Percentiles rank a stretch among this genome's conserved stretches.
Evolutionary conservation across 2,329 filamentous ascomycete species (phyloP).

Genomic region (Pyrenochaeta sp.): DNA sequence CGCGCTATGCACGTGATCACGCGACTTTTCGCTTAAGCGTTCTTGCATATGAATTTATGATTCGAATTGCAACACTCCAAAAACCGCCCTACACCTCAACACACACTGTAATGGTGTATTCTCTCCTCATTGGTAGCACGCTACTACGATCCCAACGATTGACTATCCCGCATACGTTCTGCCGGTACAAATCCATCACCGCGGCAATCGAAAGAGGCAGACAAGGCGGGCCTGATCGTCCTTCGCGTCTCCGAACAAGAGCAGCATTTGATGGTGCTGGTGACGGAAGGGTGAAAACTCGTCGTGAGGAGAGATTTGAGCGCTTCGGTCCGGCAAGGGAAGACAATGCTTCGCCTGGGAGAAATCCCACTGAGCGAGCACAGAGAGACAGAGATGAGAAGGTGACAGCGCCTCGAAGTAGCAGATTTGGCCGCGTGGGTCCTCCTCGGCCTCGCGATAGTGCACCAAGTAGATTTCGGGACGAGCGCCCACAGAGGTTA

Average conservation of each 20-base stretch:
- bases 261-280: neutral
- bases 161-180: constrained; percentile 23
- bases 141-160: constrained; percentile 24
- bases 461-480: constrained; percentile 5
- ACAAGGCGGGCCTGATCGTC: constrained; percentile 18
- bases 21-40: neutral
- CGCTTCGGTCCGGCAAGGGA: constrained; percentile 14
- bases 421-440: constrained; percentile 13
- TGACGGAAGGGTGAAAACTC: constrained; percentile 4
- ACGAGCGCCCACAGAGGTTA: neutral
- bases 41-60: neutral
- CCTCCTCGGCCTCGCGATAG: constrained; percentile 8
- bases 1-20: constrained; percentile 17
- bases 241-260: constrained; percentile 18
- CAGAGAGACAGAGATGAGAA: neutral
- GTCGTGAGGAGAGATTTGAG: constrained; percentile 11
- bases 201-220: constrained; percentile 44
- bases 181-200: constrained; percentile 44
- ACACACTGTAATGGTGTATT: constrained; percentile 30
- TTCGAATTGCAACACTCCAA: constrained; percentile 4
- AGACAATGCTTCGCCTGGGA: neutral
- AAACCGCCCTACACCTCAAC: neutral
- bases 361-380: neutral
- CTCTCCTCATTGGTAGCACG: constrained; percentile 21
- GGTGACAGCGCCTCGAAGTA: constrained; percentile 4